Conservation (phyloP, 1,284 basidiomycete genomes). For the Irpex rosettiformis region DNA sequence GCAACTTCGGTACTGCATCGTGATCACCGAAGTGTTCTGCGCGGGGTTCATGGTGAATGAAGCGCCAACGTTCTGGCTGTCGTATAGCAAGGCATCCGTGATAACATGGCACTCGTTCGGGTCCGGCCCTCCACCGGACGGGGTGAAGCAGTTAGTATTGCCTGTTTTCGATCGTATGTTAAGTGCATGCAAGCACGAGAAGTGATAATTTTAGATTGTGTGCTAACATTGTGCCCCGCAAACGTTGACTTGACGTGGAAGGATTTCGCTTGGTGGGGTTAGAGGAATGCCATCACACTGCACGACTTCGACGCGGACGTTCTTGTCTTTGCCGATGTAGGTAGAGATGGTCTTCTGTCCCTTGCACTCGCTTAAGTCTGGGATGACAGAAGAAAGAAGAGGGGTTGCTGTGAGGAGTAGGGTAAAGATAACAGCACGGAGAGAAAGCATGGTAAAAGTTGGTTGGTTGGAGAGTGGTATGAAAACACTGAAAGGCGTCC, state of each 20-base stretch:
- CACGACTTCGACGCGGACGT: conserved; percentile 24
- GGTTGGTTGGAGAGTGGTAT: background rate
- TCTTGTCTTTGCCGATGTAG: conserved; percentile 33
- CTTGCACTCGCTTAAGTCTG: conserved; percentile 72
- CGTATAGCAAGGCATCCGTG: conserved; percentile 42
- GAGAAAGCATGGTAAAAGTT: background rate
- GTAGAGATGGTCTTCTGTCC: conserved; percentile 33
- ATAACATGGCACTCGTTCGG: conserved; percentile 46
- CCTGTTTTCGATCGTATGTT: conserved; percentile 24
- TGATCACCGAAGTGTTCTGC: conserved; percentile 21
- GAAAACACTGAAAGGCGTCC: background rate
- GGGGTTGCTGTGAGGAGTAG: background rate
- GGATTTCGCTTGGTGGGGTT: conserved; percentile 11
- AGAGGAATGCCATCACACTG: conserved; percentile 1
- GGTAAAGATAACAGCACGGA: background rate
- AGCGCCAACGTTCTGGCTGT: conserved; percentile 42
- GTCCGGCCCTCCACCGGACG: conserved; percentile 42
- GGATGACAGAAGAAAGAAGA: background rate
- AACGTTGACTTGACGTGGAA: conserved; percentile 25
- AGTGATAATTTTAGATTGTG: no score
- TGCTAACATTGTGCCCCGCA: conserved; percentile 41
- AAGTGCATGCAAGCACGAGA: background rate
- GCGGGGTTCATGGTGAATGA: conserved; percentile 15
- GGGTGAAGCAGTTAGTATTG: conserved; percentile 39
- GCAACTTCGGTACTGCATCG: conserved; percentile 27